A percentile compares a stretch with the other conserved stretches of the same genome.
These are phyloP conservation scores for Mortierella hygrophila DNA, from an alignment of 192 early-diverging fungal genomes.

Conservation along the genomic window DNA sequence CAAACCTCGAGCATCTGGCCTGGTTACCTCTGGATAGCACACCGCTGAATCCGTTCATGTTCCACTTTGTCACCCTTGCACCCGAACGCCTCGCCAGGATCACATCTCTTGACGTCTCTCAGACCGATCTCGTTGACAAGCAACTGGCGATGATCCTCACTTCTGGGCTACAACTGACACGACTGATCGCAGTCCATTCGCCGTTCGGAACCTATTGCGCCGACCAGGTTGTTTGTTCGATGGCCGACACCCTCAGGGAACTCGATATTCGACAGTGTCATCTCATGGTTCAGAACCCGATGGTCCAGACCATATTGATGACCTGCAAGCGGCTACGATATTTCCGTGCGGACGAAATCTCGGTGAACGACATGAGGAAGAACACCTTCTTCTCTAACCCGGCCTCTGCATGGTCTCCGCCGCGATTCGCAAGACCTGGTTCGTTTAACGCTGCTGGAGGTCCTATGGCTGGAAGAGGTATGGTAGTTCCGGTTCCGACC, in stretches of 20 bases:
- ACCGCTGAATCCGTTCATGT: background rate
- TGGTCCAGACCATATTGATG: constrained; percentile 5
- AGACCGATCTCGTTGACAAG: background rate
- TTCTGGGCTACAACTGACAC: background rate
- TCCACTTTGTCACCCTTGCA: background rate
- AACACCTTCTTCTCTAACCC: background rate
- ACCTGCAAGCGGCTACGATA: background rate
- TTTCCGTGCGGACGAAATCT: background rate
- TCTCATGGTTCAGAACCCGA: background rate
- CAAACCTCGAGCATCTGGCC: constrained; percentile 1
- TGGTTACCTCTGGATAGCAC: background rate
- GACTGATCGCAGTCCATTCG: constrained; percentile 4
- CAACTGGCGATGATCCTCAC: background rate
- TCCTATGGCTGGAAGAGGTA: background rate
- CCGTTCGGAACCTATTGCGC: background rate
- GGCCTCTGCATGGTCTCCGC: background rate
- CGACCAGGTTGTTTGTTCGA: background rate
- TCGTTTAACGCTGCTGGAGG: background rate
- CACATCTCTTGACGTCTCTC: background rate
- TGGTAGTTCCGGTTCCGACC: background rate
- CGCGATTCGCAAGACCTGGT: background rate
- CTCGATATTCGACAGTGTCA: constrained; percentile 4
- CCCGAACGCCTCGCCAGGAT: background rate
- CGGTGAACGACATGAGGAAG: background rate
- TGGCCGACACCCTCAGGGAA: constrained; percentile 9